These are phyloP conservation scores for Jamesozyma rosinii DNA, from an alignment of 805 yeast genomes.

Conservation along the genomic window DNA sequence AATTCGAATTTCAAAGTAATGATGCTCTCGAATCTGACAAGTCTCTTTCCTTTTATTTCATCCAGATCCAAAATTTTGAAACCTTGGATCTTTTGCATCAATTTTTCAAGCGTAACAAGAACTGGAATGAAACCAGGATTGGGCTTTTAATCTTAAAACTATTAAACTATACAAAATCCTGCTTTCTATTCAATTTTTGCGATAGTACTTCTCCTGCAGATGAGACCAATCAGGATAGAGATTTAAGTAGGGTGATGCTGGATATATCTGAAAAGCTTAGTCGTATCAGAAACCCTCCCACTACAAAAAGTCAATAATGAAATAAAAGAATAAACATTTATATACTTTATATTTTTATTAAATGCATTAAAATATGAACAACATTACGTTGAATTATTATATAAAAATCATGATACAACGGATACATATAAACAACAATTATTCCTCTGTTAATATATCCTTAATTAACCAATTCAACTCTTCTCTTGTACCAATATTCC, in stretches of 20 bases:
- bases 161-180: conserved; percentile 31
- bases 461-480: conserved; percentile 66
- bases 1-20: conserved; percentile 12
- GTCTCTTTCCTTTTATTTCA: conserved; percentile 17
- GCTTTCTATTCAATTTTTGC: conserved; percentile 23
- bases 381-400: too few relatives aligned
- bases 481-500: conserved; percentile 49
- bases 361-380: too few relatives aligned
- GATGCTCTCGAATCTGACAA: background rate
- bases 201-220: background rate
- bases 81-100: conserved; percentile 10
- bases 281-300: conserved; percentile 4
- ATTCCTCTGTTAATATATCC: conserved; percentile 44
- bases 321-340: too few relatives aligned
- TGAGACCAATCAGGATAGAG: conserved; percentile 5
- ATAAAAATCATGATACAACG: background rate
- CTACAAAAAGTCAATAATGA: background rate
- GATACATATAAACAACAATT: conserved; percentile 1
- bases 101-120: conserved; percentile 6
- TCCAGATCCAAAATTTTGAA: conserved; percentile 19
- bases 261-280: conserved; percentile 11
- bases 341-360: too few relatives aligned
- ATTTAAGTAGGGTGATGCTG: conserved; percentile 4
- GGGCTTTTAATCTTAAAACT: conserved; percentile 22
- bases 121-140: conserved; percentile 16